Evolutionary conservation across 1,139 yeast genomes (phyloP).

Genomic region (Yamadazyma songkhlaensis): DNA sequence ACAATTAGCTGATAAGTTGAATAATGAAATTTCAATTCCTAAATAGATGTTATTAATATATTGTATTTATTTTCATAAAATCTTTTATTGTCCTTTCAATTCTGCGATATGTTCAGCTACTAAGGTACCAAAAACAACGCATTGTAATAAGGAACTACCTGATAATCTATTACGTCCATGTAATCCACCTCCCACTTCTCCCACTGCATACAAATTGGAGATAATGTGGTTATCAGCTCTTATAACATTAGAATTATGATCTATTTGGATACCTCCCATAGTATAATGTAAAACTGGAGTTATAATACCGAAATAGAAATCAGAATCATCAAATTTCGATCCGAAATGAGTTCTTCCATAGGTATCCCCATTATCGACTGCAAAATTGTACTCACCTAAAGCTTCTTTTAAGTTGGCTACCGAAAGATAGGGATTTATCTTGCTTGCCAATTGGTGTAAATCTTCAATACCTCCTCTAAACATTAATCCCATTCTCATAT

Average conservation of each 20-base stretch:
- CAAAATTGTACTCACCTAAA: constrained; percentile 14
- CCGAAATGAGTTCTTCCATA: constrained; percentile 25
- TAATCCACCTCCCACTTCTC: constrained; percentile 40
- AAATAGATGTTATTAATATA: background rate
- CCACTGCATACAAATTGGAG: constrained; percentile 31
- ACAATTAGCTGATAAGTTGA: constrained; percentile 15
- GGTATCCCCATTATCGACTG: constrained; percentile 15
- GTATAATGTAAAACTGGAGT: constrained; percentile 41
- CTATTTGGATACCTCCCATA: constrained; percentile 39
- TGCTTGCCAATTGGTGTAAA: constrained; percentile 14
- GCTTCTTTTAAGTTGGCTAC: constrained; percentile 11
- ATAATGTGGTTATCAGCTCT: constrained; percentile 16
- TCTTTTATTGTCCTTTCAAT: background rate
- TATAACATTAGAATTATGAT: constrained; percentile 24
- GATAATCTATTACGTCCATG: constrained; percentile 40
- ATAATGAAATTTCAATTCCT: constrained; percentile 5
- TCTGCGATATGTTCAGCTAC: constrained; percentile 12
- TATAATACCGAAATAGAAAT: constrained; percentile 29
- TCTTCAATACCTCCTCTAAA: constrained; percentile 23
- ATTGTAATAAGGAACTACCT: constrained; percentile 37
- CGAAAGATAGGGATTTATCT: constrained; percentile 15
- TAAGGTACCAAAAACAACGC: constrained; percentile 36
- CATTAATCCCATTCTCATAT: constrained; percentile 25
- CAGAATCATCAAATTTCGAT: constrained; percentile 11
- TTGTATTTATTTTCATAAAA: background rate